Evolutionary conservation across 169 alveolate species (phyloP), one percentile per base, ranked within the genome.

Genomic region (Plasmodium relictum): DNA sequence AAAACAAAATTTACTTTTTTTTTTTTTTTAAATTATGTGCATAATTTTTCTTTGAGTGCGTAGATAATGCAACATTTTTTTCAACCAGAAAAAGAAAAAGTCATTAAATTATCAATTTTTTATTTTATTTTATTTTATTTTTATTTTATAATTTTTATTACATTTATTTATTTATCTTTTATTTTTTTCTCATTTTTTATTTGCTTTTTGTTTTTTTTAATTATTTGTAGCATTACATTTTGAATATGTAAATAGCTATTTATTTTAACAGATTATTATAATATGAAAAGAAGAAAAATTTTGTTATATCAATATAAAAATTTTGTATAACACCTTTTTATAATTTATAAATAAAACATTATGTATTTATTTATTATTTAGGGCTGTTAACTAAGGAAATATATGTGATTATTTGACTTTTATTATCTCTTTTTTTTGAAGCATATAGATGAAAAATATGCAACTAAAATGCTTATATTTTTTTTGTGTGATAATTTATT

Each of bases 81-180:
- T 14, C 48, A 45, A 69, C 42, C 78, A 69, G 48, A 63, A 63
- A 63, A 63, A 69, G 44, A 22, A 69, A 69, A 69, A 63, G 31
- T 31, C 50, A 63, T 7, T 37, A 63, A 48, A 10, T 39, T 26
- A 63, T 26, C 12, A 26, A 63, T 9, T 31, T 9, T 31, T 63
- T 63, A 8, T 37, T 5, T 12, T 31, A n/a, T 31, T 63, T 9
- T 26, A 4, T 63, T 63, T 56, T 56, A 1, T 16, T 63, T 63
- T 39, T 63, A 31, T 63, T 63, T 24, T 52, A 48, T 41, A 31
- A 31, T 42, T 22, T 20, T 18, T 42, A 10, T 59, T 59, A n/a
- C 22, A 12, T 42, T 16, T 7, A 66, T n/a, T 42, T 68, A 16
- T 42, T 68, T 68, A 6, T 14, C 18, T 14, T 24, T 62, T 62